Evolutionary conservation across 768 basidiomycete species (phyloP).

Genomic region (Neoboletus magnificus): DNA sequence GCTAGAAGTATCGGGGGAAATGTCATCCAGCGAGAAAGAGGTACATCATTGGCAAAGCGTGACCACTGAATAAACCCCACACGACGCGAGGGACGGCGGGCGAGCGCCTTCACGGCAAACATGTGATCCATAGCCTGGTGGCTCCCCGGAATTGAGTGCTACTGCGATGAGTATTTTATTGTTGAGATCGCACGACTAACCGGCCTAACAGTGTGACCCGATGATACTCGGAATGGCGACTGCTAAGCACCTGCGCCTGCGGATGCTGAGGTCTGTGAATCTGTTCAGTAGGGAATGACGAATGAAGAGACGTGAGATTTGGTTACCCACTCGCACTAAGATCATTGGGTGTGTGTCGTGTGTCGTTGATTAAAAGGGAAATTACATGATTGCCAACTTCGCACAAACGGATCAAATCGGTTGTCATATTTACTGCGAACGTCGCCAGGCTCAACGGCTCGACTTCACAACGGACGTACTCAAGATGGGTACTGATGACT

Average conservation of each 20-base stretch:
- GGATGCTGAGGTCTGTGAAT: not conserved
- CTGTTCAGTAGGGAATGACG: not conserved
- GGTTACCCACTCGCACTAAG: not conserved
- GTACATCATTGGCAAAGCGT: too few species aligned
- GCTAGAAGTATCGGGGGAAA: not conserved
- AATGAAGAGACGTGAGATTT: not conserved
- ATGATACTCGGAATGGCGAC: not conserved
- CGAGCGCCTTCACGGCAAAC: not conserved
- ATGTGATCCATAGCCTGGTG: too few species aligned
- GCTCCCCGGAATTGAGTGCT: not conserved
- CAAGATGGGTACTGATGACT: too few species aligned
- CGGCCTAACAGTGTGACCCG: too few species aligned
- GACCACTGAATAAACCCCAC: too few species aligned
- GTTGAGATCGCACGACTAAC: not conserved
- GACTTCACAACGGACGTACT: not conserved
- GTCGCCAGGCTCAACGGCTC: not conserved
- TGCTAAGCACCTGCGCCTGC: not conserved
- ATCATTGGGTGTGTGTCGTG: not conserved
- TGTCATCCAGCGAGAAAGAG: not conserved
- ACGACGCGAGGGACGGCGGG: not conserved
- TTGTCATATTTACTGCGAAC: not conserved
- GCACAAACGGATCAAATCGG: not conserved
- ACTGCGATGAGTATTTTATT: not conserved
- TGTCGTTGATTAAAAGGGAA: not conserved
- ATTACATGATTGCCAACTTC: not conserved